Evolutionary conservation across 2,329 filamentous ascomycete genomes (phyloP).

Genomic region (Neurospora sp.): DNA sequence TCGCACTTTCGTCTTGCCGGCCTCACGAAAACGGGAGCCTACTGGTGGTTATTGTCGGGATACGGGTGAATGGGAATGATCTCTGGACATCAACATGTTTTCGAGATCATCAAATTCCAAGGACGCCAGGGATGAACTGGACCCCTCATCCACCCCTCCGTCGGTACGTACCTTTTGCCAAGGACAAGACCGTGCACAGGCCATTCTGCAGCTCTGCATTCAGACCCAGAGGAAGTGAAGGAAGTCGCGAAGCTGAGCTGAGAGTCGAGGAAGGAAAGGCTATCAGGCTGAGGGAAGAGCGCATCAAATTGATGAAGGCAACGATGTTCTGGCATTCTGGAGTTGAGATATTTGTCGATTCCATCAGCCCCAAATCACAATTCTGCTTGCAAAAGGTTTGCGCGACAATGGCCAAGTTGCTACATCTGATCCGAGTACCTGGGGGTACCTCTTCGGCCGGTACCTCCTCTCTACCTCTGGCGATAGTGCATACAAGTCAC

Average conservation of each 20-base stretch:
- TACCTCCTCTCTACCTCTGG: background rate
- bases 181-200: background rate
- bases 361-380: background rate
- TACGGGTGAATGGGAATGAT: background rate
- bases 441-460: background rate
- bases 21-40: background rate
- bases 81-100: background rate
- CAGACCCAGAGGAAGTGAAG: background rate
- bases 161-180: background rate
- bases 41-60: background rate
- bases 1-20: background rate
- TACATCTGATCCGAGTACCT: background rate
- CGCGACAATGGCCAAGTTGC: background rate
- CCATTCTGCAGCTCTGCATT: background rate
- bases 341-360: background rate
- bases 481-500: background rate
- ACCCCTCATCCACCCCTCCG: background rate
- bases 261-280: background rate
- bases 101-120: background rate
- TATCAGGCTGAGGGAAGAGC: background rate
- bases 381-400: background rate
- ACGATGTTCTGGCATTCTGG: background rate
- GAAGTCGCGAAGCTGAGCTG: background rate
- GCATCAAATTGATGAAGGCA: background rate
- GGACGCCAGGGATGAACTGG: background rate